Conservation (phyloP, 2,329 filamentous ascomycete species). For the Penicillium paneum region DNA sequence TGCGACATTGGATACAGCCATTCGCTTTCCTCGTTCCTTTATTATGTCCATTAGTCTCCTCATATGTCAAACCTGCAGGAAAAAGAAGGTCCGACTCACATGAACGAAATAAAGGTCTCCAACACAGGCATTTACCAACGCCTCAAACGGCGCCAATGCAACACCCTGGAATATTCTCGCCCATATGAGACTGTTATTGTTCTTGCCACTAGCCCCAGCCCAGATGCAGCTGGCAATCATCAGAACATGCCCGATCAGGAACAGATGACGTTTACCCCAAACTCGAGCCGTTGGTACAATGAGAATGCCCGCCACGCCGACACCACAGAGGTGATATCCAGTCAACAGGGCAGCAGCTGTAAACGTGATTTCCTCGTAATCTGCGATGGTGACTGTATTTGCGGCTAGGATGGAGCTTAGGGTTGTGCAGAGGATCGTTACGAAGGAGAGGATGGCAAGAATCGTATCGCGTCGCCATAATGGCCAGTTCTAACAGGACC, state of each 20-base stretch:
- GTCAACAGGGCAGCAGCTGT: constrained; percentile 78
- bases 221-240: constrained; percentile 72
- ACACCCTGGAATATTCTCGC: constrained; percentile 83
- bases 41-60: background rate
- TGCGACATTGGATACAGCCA: constrained; percentile 75
- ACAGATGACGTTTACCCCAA: constrained; percentile 89
- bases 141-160: constrained; percentile 83
- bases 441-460: constrained; percentile 71
- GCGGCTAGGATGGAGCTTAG: constrained; percentile 84
- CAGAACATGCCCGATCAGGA: constrained; percentile 71
- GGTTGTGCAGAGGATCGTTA: constrained; percentile 78
- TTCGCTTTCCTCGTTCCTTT: constrained; percentile 72
- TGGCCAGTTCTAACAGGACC: constrained; percentile 67
- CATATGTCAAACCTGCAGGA: background rate
- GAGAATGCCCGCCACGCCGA: constrained; percentile 75
- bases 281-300: constrained; percentile 85
- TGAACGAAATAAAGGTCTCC: constrained; percentile 91
- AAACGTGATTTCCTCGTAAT: constrained; percentile 64
- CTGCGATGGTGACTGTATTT: constrained; percentile 74
- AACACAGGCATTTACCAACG: constrained; percentile 80
- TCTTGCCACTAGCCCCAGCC: constrained; percentile 66
- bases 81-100: constrained; percentile 46
- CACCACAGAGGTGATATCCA: constrained; percentile 81
- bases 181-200: constrained; percentile 70
- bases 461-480: constrained; percentile 81